Percentiles rank a stretch among this genome's conserved stretches.
Evolutionary conservation across 768 basidiomycete species (phyloP).

Genomic region (Coprinellus aureogranulatus): DNA sequence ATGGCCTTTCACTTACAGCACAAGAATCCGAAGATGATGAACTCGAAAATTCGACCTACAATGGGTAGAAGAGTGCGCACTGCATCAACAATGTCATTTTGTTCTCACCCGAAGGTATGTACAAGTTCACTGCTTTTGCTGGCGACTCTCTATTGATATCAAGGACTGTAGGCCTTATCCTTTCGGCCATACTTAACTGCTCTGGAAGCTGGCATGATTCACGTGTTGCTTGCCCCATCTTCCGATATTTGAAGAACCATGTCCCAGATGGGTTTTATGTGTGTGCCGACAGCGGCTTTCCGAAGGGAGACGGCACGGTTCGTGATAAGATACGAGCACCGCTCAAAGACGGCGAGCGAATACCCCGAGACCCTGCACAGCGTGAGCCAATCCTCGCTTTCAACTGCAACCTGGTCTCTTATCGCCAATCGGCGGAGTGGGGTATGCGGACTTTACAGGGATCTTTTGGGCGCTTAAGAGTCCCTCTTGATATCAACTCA

Average conservation of each 20-base stretch:
- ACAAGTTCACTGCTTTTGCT: not conserved
- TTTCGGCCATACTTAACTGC: slow-evolving; percentile 34
- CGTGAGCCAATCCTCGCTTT: slow-evolving; percentile 22
- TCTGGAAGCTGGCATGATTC: slow-evolving; percentile 53
- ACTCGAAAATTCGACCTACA: slow-evolving; percentile 46
- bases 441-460: slow-evolving; percentile 45
- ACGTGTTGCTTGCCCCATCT: slow-evolving; percentile 38
- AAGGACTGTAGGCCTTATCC: slow-evolving; percentile 29
- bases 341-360: slow-evolving; percentile 29
- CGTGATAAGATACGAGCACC: slow-evolving; percentile 34
- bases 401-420: slow-evolving; percentile 42
- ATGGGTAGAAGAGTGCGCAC: slow-evolving; percentile 42
- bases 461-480: slow-evolving; percentile 41
- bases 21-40: slow-evolving; percentile 36
- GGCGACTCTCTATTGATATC: slow-evolving; percentile 19
- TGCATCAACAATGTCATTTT: slow-evolving; percentile 38
- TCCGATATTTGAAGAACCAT: slow-evolving; percentile 25
- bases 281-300: slow-evolving; percentile 47
- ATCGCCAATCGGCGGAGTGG: slow-evolving; percentile 51
- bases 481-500: slow-evolving; percentile 38
- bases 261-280: slow-evolving; percentile 43
- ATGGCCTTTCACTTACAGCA: slow-evolving; percentile 38
- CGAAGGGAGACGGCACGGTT: slow-evolving; percentile 29
- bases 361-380: slow-evolving; percentile 17
- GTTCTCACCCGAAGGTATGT: slow-evolving; percentile 32